Percentiles rank a stretch among this genome's conserved stretches.
Evolutionary conservation across 169 alveolate species (phyloP).

Genomic region (Besnoitia besnoiti): DNA sequence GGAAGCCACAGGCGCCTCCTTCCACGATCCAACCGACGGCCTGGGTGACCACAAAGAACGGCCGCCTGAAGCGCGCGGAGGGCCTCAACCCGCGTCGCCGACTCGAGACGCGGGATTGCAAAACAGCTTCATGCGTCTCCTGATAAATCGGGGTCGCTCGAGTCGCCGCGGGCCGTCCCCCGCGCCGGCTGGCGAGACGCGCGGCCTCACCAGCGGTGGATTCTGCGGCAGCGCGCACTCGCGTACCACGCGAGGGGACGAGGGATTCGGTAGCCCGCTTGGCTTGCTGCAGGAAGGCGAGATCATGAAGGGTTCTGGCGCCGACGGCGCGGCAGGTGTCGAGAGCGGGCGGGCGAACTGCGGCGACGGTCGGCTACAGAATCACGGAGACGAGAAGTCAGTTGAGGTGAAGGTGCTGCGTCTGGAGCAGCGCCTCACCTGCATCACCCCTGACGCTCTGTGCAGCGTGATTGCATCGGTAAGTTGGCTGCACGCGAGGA

Average conservation of each 20-base stretch:
- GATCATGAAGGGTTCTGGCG: neutral
- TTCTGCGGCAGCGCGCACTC: neutral
- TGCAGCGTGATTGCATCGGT: constrained; percentile 41
- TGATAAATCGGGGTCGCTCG: neutral
- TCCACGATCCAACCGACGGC: neutral
- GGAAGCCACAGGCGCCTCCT: neutral
- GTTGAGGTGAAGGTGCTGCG: neutral
- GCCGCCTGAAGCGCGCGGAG: neutral
- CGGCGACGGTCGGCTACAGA: neutral
- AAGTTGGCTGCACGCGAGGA: neutral
- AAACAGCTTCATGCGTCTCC: neutral
- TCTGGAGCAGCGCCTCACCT: neutral
- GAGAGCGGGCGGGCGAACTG: too few species aligned
- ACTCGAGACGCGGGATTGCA: neutral
- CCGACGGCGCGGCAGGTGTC: neutral
- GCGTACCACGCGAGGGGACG: neutral
- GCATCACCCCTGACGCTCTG: constrained; percentile 17
- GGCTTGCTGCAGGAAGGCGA: neutral
- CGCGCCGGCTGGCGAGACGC: neutral
- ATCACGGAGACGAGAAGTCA: neutral
- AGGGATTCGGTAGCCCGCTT: neutral
- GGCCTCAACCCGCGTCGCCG: neutral
- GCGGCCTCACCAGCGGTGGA: neutral
- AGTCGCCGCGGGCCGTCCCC: too few species aligned
- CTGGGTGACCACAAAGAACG: neutral